Conservation (phyloP, 495 filamentous ascomycete genomes). For the Xylaria scruposa region DNA sequence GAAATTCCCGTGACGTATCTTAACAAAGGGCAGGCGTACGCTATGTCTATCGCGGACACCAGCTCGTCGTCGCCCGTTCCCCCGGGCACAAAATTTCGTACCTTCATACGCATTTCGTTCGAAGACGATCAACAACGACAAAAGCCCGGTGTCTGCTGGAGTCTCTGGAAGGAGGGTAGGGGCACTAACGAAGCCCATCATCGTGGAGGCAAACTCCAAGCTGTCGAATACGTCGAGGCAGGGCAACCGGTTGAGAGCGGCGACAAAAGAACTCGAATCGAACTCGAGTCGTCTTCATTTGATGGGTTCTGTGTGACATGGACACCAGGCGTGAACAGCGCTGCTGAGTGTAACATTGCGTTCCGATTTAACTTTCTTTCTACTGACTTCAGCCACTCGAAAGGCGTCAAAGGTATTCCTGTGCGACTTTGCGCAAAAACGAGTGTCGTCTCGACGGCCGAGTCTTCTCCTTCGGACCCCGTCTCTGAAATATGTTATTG, state of each 20-base stretch:
- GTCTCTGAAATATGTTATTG: conserved; percentile 79
- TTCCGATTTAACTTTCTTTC: conserved; percentile 98
- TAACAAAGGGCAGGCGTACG: conserved; percentile 95
- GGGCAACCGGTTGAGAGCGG: conserved; percentile 72
- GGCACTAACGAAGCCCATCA: conserved; percentile 90
- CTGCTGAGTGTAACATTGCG: conserved; percentile 77
- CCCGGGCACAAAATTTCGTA: conserved; percentile 72
- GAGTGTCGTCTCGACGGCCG: conserved; percentile 61
- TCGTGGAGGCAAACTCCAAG: conserved; percentile 83
- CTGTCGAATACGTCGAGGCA: conserved; percentile 90
- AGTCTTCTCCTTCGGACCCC: conserved; percentile 49
- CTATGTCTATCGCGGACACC: conserved; percentile 78
- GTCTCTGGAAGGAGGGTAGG: conserved; percentile 93
- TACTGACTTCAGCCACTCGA: conserved; percentile 97
- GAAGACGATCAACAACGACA: conserved; percentile 89
- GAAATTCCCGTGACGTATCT: conserved; percentile 96
- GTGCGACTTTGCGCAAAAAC: conserved; percentile 93
- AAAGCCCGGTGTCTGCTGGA: conserved; percentile 86
- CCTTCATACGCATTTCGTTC: conserved; percentile 89
- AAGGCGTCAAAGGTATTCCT: conserved; percentile 95
- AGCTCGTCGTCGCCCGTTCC: conserved; percentile 46
- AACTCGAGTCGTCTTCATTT: conserved; percentile 82
- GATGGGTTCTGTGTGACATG: conserved; percentile 92
- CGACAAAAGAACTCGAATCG: conserved; percentile 72
- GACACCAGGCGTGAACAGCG: conserved; percentile 69